These are phyloP conservation scores for Aspergillus versicolor DNA, from an alignment of 2,329 filamentous ascomycete genomes.

Conservation along the genomic window DNA sequence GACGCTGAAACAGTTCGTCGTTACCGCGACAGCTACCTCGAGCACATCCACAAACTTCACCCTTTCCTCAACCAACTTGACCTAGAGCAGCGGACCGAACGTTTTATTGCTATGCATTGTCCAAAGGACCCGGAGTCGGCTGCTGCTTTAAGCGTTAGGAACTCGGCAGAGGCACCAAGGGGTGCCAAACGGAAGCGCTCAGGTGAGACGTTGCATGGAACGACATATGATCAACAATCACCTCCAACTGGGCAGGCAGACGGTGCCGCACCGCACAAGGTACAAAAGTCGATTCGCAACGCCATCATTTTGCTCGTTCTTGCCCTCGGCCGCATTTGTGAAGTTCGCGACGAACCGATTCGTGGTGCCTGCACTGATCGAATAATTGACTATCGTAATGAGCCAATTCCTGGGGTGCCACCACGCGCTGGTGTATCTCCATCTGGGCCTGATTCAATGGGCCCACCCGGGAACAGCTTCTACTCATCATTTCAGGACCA, in stretches of 20 bases:
- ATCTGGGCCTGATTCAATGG: slow-evolving; percentile 25
- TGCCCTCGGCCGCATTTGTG: slow-evolving; percentile 81
- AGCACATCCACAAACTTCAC: slow-evolving; percentile 63
- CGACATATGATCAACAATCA: slow-evolving; percentile 24
- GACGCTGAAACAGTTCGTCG: slow-evolving; percentile 51
- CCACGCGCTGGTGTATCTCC: slow-evolving; percentile 28
- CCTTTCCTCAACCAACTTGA: slow-evolving; percentile 60
- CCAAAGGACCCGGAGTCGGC: slow-evolving; percentile 19
- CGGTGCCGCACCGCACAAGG: slow-evolving; percentile 8
- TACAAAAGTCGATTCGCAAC: slow-evolving; percentile 67
- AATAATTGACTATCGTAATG: slow-evolving; percentile 26
- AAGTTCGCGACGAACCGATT: slow-evolving; percentile 47
- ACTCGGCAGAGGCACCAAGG: slow-evolving; percentile 27
- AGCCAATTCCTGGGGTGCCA: slow-evolving; percentile 27
- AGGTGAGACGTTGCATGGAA: slow-evolving; percentile 27
- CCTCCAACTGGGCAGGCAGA: slow-evolving; percentile 11
- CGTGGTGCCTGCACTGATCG: slow-evolving; percentile 54
- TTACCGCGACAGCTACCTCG: slow-evolving; percentile 57
- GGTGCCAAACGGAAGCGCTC: slow-evolving; percentile 41
- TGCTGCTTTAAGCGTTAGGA: slow-evolving; percentile 11
- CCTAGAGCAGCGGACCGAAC: slow-evolving; percentile 53
- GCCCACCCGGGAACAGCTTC: slow-evolving; percentile 21
- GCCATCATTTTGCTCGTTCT: slow-evolving; percentile 80
- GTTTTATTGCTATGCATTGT: slow-evolving; percentile 52
- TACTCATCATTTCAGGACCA: slow-evolving; percentile 16